Evolutionary conservation across 768 basidiomycete species (phyloP), one percentile per base, ranked within the genome.

Genomic region (Amanita polypyramis): DNA sequence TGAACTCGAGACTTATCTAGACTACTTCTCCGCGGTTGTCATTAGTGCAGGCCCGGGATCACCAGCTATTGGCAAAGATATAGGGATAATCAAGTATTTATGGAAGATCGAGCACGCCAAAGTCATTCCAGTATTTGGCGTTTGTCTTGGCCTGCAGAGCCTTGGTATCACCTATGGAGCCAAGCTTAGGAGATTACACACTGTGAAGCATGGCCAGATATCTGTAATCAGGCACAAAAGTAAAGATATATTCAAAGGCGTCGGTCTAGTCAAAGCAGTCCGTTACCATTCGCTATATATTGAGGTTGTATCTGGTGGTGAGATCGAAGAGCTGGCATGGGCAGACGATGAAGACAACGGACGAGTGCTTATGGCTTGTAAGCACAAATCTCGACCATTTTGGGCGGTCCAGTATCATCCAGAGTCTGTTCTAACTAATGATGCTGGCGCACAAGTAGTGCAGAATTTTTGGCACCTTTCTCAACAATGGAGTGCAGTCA

Each of bases 371-470:
- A 91, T 92, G 88, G 86, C 80, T 34, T 65, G 75, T 21, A 74
- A 72, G 53, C 89, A 92, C 59, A 68, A 53, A 43, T 62, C 55
- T 19, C 74, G 70, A 51, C 88, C 89, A 3, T 86, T 88, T 57
- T 91, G 85, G 82, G 87, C 84, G 3, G 89, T 92, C 19, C 89
- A 92, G 58, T 92, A 91, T 60, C 89, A 92, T 59, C 89, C 89
- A 5, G 89, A 91, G 59, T 91, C 88, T 3, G 76, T 85, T 3
- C 73, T 83, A 54, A 91, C 87, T 2, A 66, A 69, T 36, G 76
- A 73, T 2, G 84, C 82, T 5, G 87, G 87, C 1, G 56, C 73
- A n/a, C 73, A 80, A 48, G 76, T 88, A 12, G 53, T 90, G 48
- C 62, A 61, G 17, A 91, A 88, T 60, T 90, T 90, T 58, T 90